Evolutionary conservation across 345 rosid genomes (phyloP), one percentile per base, ranked within the genome.

Genomic region (Sisymbrium altissimum): DNA sequence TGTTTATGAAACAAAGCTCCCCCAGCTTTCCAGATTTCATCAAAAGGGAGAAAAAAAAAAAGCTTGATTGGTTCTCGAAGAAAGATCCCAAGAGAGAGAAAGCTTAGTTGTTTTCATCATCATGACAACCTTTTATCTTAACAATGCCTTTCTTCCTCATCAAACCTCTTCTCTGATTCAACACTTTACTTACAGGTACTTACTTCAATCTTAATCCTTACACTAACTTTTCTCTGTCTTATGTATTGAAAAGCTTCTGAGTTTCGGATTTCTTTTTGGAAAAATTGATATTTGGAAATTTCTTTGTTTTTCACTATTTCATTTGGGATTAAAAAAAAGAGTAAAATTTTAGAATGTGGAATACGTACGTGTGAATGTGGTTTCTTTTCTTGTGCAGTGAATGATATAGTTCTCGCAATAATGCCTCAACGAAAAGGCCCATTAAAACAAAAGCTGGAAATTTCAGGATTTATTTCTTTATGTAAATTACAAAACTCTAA

Each of bases 1-100:
- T 84, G n/a, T 77, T 75, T 5, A 52, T 25, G 32, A 45, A 36
- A 53, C 36, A 45, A 38, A 54, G 59, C 66, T 73, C 69, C 71
- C 64, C 71, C 64, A 66, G 72, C 90, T 87, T 83, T 86, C 78
- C 80, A 80, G 81, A 77, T 81, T 75, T 73, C 80, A 71, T 63
- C 73, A 65, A 36, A 29, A 82, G 6, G 15, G 30, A 30, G 21
- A 13, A 70, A 55, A 32, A 29, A 9, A 9, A 36, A n/a, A n/a
- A 62, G 73, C 5, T 72, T 39, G 49, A 60, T 68, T 59, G 39
- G 29, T 66, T 48, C 54, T 66, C 54, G 45, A 66, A 74, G 60
- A 36, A 57, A 58, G 71, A 65, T 66, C 78, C 48, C 21, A 23
- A 52, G 44, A 52, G 33, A 71, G 64, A 71, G 64, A 57, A 14